A percentile compares a stretch with the other conserved stretches of the same genome.
Evolutionary conservation across 106 monocot species (phyloP).

Genomic region (Dioscorea dumetorum): DNA sequence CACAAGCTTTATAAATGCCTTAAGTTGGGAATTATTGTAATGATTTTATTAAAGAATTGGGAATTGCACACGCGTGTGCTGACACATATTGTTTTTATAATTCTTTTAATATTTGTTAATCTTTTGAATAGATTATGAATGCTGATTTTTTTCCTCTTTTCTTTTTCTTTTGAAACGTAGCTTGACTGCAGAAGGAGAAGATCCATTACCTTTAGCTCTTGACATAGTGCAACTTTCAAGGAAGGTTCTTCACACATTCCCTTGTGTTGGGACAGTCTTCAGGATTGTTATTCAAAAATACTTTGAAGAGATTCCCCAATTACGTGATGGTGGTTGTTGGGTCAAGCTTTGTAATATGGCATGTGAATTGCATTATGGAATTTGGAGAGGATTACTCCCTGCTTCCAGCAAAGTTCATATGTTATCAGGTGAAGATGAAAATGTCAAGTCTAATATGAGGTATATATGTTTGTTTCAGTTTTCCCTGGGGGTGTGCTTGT

Average conservation of each 20-base stretch:
- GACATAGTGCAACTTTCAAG: slow-evolving; percentile 36
- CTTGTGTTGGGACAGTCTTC: slow-evolving; percentile 52
- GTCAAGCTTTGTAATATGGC: slow-evolving; percentile 52
- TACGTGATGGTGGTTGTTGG: slow-evolving; percentile 39
- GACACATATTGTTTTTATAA: not conserved
- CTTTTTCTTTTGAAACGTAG: slow-evolving; percentile 14
- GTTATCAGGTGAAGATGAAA: slow-evolving; percentile 50
- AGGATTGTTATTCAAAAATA: slow-evolving; percentile 23
- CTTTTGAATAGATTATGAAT: not conserved
- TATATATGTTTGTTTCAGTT: slow-evolving; percentile 20
- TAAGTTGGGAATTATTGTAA: too few relatives aligned
- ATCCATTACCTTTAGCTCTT: slow-evolving; percentile 27
- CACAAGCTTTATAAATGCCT: too few relatives aligned
- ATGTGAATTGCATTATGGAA: slow-evolving; percentile 43
- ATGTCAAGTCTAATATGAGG: slow-evolving; percentile 42
- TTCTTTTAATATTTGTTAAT: not conserved
- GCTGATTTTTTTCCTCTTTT: too few relatives aligned
- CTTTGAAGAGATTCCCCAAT: slow-evolving; percentile 24
- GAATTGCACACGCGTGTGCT: not conserved
- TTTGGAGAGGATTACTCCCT: slow-evolving; percentile 58
- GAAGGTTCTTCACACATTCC: slow-evolving; percentile 41
- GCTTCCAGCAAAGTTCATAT: slow-evolving; percentile 33
- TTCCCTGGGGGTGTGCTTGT: too few relatives aligned
- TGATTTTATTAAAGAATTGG: too few relatives aligned
- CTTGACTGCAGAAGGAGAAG: slow-evolving; percentile 29